Evolutionary conservation across 371 early-diverging fungal genomes (phyloP).

Genomic region (Lichtheimia ramosa): DNA sequence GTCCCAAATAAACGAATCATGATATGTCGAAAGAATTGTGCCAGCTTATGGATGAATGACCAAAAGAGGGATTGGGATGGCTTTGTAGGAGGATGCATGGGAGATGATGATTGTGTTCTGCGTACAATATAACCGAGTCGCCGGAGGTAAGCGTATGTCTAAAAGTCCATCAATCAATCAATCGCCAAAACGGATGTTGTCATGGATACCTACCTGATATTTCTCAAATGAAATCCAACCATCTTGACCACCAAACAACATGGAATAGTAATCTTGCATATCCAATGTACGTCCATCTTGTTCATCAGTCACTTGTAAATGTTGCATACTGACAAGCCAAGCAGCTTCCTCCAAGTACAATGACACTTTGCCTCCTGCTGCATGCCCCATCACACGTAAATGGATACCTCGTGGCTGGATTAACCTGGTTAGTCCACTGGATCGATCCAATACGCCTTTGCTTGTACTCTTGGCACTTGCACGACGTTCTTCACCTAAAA

Average conservation of each 20-base stretch:
- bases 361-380: constrained; percentile 30
- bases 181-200: neutral
- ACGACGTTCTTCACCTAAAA: constrained; percentile 12
- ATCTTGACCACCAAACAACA: constrained; percentile 25
- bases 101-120: neutral
- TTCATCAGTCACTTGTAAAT: constrained; percentile 20
- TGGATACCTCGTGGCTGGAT: constrained; percentile 7
- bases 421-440: constrained; percentile 5
- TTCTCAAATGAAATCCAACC: constrained; percentile 37
- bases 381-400: constrained; percentile 15
- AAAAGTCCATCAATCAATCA: neutral
- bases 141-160: constrained; percentile 50
- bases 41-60: neutral
- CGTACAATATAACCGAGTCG: constrained; percentile 51
- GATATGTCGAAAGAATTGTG: neutral
- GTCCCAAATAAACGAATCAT: neutral
- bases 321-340: constrained; percentile 49
- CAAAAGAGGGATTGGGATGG: neutral
- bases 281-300: neutral
- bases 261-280: constrained; percentile 23
- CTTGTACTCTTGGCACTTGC: constrained; percentile 8
- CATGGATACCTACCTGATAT: constrained; percentile 24
- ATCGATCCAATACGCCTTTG: constrained; percentile 4
- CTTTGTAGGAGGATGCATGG: neutral
- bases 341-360: constrained; percentile 56